Evolutionary conservation across 495 filamentous ascomycete species (phyloP).

Genomic region (Tetracladium setigerum): DNA sequence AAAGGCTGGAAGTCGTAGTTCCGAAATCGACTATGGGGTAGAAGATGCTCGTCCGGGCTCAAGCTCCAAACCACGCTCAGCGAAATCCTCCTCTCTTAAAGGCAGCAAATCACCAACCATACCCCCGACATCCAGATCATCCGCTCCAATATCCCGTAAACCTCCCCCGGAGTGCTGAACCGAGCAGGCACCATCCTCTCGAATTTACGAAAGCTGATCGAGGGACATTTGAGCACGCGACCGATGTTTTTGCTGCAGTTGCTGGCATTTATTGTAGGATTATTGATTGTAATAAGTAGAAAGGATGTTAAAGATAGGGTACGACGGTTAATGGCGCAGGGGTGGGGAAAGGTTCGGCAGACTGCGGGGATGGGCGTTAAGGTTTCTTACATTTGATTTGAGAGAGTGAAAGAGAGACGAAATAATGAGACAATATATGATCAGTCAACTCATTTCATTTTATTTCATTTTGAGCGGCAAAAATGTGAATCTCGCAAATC

Average conservation of each 20-base stretch:
- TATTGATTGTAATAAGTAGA: constrained; percentile 69
- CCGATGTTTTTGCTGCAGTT: constrained; percentile 68
- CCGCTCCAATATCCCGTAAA: constrained; percentile 13
- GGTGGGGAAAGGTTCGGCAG: constrained; percentile 76
- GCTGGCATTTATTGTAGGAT: constrained; percentile 72
- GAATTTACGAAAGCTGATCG: constrained; percentile 53
- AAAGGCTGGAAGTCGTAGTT: constrained; percentile 33
- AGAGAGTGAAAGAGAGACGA: not conserved
- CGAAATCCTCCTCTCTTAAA: constrained; percentile 30
- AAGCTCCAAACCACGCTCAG: constrained; percentile 3
- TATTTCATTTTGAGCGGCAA: no score
- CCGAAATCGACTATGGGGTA: constrained; percentile 47
- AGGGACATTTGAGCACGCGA: constrained; percentile 57
- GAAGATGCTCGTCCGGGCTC: constrained; percentile 27
- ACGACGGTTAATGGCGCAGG: constrained; percentile 51
- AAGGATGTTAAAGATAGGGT: constrained; percentile 70
- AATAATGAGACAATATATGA: not conserved
- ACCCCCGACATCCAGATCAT: not conserved
- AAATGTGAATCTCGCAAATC: no score
- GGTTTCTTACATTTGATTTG: constrained; percentile 78
- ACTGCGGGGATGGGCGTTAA: constrained; percentile 97
- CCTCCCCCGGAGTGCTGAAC: constrained; percentile 35
- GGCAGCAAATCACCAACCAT: not conserved
- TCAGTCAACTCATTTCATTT: no score
- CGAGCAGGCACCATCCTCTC: constrained; percentile 40